A percentile compares a stretch with the other conserved stretches of the same genome.
phyloP scores from a whole-genome alignment of 2,329 filamentous ascomycete genomes.

The Monosporascus sp. region DNA sequence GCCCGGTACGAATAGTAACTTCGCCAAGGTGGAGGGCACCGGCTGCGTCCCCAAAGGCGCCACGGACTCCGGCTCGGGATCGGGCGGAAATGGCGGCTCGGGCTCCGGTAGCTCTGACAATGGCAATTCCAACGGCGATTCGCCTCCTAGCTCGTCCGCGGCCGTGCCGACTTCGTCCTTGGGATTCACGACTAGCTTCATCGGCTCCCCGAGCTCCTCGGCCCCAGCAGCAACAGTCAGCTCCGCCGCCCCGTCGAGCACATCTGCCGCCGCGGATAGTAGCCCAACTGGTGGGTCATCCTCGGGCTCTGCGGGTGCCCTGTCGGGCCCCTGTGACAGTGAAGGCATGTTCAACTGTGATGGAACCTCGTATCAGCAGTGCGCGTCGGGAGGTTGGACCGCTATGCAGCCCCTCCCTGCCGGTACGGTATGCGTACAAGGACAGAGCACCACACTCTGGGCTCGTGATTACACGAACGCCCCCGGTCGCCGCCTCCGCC shows the following conservation, averaged over 20 bases:
- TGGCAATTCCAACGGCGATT: no score
- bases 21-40: conserved; percentile 19
- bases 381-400: conserved; percentile 27
- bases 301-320: conserved; percentile 10
- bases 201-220: conserved; percentile 6
- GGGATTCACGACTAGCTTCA: conserved; percentile 5
- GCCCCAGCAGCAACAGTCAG: conserved; percentile 4
- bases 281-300: conserved; percentile 4
- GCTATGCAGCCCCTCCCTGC: conserved; percentile 21
- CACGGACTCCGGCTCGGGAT: conserved; percentile 15
- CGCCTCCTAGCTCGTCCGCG: not conserved
- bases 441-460: conserved; percentile 24
- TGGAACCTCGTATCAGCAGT: conserved; percentile 28
- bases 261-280: conserved; percentile 6
- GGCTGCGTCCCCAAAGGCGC: conserved; percentile 25
- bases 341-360: conserved; percentile 31
- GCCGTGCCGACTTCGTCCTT: not conserved
- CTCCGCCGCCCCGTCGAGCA: conserved; percentile 4
- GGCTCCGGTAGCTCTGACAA: not conserved
- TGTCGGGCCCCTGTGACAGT: conserved; percentile 24
- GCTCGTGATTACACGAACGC: not conserved
- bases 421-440: conserved; percentile 23
- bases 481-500: no score
- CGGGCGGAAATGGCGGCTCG: conserved; percentile 4
- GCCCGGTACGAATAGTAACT: conserved; percentile 25